Evolutionary conservation across 2,329 filamentous ascomycete genomes (phyloP), one percentile per base, ranked within the genome.

Genomic region (Dryadomyces quercus-mongolicae): DNA sequence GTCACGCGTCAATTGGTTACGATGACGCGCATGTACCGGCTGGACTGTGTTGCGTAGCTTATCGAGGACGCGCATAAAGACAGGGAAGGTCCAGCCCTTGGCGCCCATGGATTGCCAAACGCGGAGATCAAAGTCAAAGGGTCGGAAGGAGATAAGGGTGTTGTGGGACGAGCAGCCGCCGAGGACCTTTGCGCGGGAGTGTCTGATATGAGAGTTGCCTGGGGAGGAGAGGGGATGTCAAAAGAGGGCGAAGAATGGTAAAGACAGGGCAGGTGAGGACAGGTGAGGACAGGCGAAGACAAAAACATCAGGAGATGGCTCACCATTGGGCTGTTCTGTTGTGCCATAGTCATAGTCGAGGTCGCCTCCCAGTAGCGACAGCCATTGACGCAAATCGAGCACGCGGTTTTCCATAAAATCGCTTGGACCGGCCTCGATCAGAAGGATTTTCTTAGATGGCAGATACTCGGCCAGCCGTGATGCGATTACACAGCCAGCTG

Each of bases 151-250:
- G 69, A 95, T 95, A 63, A 95, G 76, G 20, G 90, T 95, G 72
- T 95, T 95, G 77, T 95, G 90, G 56, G 86, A 92, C 47, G 89
- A 94, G 76, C 90, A 95, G 61, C 90, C 90, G 61, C 90, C 90
- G 34, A 95, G 79, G 43, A 95, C 89, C 75, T 95, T 95, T 59
- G 90, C 90, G 58, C 90, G 85, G 15, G 90, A 94, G 74, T 95
- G 90, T 60, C 89, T 84, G 72, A 95, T 95, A 72, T 89, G 80
- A 55, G 87, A 93, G 75, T 95, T 95, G 66, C 89, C 58, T 55
- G 47, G 49, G 50, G 68, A 68, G 63, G 71, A 78, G 7, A 16
- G 20, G 13, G 13, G 18, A 8, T 21, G 47, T 44, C 18, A n/a
- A n/a, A n/a, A 21, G 8, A n/a, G 16, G 25, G 22, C 18, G 10